Percentiles rank a stretch among this genome's conserved stretches.
Evolutionary conservation across 495 filamentous ascomycete genomes (phyloP).

Genomic region (Collariella sp.): DNA sequence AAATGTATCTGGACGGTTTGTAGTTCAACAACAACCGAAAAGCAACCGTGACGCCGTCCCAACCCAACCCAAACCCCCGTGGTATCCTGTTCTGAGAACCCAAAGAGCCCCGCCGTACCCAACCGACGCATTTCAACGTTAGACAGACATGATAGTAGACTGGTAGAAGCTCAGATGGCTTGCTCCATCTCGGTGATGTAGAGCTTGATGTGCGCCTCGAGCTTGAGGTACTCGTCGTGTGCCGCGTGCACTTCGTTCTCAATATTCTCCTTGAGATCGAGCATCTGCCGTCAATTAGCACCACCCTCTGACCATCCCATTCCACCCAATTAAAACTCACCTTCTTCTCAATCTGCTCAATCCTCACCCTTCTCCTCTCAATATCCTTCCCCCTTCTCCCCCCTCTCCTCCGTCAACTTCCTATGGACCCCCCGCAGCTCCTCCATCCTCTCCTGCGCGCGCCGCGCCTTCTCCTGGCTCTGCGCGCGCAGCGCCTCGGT

Average conservation of each 20-base stretch:
- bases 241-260: conserved; percentile 83
- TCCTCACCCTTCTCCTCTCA: conserved; percentile 78
- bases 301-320: neutral
- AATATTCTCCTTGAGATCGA: conserved; percentile 91
- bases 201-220: conserved; percentile 92
- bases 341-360: conserved; percentile 98
- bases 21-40: neutral
- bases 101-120: conserved; percentile 5
- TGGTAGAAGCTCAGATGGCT: conserved; percentile 47
- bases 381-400: conserved; percentile 81
- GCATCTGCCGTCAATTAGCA: conserved; percentile 61
- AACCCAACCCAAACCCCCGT: conserved; percentile 18
- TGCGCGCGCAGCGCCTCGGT: conserved; percentile 71
- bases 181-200: conserved; percentile 99
- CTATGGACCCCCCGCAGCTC: conserved; percentile 74
- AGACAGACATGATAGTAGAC: conserved; percentile 9
- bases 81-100: conserved; percentile 12
- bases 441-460: conserved; percentile 81
- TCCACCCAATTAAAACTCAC: conserved; percentile 38
- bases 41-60: conserved; percentile 6
- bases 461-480: conserved; percentile 69
- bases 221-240: conserved; percentile 87
- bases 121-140: conserved; percentile 11
- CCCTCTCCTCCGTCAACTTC: conserved; percentile 72
- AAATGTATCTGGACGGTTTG: neutral